Evolutionary conservation across 2,329 filamentous ascomycete species (phyloP).

Genomic region (Ophiostoma ulmi): DNA sequence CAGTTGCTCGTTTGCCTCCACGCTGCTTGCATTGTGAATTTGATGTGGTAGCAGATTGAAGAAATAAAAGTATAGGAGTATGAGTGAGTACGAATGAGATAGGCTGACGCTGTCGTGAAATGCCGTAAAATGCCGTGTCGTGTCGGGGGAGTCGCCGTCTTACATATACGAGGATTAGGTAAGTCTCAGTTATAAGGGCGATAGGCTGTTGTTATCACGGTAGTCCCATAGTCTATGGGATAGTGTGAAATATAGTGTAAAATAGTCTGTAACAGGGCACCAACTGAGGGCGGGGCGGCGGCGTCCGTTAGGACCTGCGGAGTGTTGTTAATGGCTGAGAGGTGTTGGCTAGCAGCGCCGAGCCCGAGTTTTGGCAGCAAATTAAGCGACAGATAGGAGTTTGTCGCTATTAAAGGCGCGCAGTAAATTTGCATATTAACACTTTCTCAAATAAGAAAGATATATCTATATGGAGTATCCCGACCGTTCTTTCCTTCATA

Average conservation of each 20-base stretch:
- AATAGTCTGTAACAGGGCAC: neutral
- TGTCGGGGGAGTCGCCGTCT: neutral
- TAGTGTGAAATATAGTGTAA: neutral
- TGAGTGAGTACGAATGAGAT: neutral
- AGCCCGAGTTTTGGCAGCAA: neutral
- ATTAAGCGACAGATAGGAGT: constrained; percentile 1
- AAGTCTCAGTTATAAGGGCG: neutral
- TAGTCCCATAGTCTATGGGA: neutral
- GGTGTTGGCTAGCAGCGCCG: constrained; percentile 6
- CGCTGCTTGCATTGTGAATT: constrained; percentile 12
- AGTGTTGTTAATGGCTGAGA: constrained; percentile 12
- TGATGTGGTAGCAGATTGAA: neutral
- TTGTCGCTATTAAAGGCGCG: neutral
- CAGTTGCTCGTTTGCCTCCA: constrained; percentile 10
- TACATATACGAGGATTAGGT: constrained; percentile 11
- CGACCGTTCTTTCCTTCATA: neutral
- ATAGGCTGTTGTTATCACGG: constrained; percentile 7
- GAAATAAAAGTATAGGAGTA: neutral
- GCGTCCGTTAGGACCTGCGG: constrained; percentile 10
- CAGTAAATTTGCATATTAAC: neutral
- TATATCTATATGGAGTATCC: neutral
- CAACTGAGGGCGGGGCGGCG: constrained; percentile 9
- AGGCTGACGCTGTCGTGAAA: neutral
- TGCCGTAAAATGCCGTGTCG: neutral
- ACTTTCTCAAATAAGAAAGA: too few species aligned